Evolutionary conservation across 1,284 basidiomycete genomes (phyloP), one percentile per base, ranked within the genome.

Genomic region (Athelia sp.): DNA sequence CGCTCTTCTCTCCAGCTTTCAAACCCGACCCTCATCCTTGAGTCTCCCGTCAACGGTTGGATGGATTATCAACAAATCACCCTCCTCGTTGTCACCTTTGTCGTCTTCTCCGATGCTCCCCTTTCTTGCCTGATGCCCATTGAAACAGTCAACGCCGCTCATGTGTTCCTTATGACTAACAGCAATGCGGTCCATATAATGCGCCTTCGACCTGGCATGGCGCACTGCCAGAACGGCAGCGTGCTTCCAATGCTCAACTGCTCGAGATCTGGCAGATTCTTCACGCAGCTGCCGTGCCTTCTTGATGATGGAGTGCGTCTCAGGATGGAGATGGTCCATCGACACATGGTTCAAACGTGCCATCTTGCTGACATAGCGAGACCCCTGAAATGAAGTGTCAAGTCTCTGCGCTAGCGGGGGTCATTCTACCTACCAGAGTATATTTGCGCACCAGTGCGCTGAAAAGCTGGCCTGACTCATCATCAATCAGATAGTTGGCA

Each of bases 381-480:
- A 78, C 4, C 43, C 87, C 86, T 87, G 52, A 18, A 50, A 21
- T 23, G 22, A 22, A 22, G 18, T 43, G 19, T 19, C 42, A 18
- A 21, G 2, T 13, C 29, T 21, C 18, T 10, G 26, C 29, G 26
- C 26, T 13, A 23, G 15, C 6, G 11, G 32, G 21, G 32, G 29
- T 4, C 13, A 42, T 17, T 48, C 11, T 13, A 62, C 81, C 51
- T 54, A 89, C 93, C 22, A 96, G 76, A 3, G 96, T 71, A 65
- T 93, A 95, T 58, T 87, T 88, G 54, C 93, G 78, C 22, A 96
- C 87, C 49, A 96, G 82, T 18, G 77, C 72, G 60, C 85, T 89
- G 81, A 92, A 86, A 53, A 92, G 73, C 56, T 87, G 79, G 0
- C 93, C 93, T 49, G 79, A 80, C 64, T 97, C 93, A 55, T 93